A percentile compares a stretch with the other conserved stretches of the same genome.
These are phyloP conservation scores for Cryptosporidium meleagridis DNA, from an alignment of 169 alveolate species.

Conservation along the genomic window DNA sequence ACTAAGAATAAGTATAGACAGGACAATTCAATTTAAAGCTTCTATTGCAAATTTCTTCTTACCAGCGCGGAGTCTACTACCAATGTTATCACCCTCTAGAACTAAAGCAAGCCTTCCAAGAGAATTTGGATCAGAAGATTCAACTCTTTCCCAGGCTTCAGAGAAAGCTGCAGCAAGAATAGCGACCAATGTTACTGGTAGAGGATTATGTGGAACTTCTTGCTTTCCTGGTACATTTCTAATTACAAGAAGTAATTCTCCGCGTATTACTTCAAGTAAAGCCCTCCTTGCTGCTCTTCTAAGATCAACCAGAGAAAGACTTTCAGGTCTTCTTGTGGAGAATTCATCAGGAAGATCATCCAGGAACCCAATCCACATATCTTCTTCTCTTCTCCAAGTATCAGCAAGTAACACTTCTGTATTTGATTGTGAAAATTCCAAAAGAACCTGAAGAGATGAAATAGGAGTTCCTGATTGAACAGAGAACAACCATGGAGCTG, in stretches of 20 bases:
- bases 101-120: slow-evolving; percentile 86
- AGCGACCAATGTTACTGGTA: slow-evolving; percentile 86
- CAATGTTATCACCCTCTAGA: slow-evolving; percentile 88
- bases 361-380: slow-evolving; percentile 69
- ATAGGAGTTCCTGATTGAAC: slow-evolving; percentile 91
- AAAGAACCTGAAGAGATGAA: slow-evolving; percentile 89
- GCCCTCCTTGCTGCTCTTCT: slow-evolving; percentile 82
- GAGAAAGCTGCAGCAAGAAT: slow-evolving; percentile 88
- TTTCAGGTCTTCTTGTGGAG: slow-evolving; percentile 84
- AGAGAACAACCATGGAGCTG: slow-evolving; percentile 91
- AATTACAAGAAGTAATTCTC: slow-evolving; percentile 83
- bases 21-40: slow-evolving; percentile 80
- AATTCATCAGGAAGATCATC: slow-evolving; percentile 89
- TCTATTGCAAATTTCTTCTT: slow-evolving; percentile 86
- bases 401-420: slow-evolving; percentile 88
- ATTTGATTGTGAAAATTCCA: slow-evolving; percentile 85
- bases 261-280: slow-evolving; percentile 82
- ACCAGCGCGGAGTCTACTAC: slow-evolving; percentile 88
- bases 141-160: slow-evolving; percentile 90
- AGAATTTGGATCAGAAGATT: slow-evolving; percentile 82
- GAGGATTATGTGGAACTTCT: slow-evolving; percentile 85
- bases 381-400: slow-evolving; percentile 89
- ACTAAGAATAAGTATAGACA: not conserved
- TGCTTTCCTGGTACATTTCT: slow-evolving; percentile 89
- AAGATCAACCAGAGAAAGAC: slow-evolving; percentile 66